Percentiles rank a stretch among this genome's conserved stretches.
These are phyloP conservation scores for Sporothrix schenckii DNA, from an alignment of 2,329 filamentous ascomycete species.

Conservation along the genomic window DNA sequence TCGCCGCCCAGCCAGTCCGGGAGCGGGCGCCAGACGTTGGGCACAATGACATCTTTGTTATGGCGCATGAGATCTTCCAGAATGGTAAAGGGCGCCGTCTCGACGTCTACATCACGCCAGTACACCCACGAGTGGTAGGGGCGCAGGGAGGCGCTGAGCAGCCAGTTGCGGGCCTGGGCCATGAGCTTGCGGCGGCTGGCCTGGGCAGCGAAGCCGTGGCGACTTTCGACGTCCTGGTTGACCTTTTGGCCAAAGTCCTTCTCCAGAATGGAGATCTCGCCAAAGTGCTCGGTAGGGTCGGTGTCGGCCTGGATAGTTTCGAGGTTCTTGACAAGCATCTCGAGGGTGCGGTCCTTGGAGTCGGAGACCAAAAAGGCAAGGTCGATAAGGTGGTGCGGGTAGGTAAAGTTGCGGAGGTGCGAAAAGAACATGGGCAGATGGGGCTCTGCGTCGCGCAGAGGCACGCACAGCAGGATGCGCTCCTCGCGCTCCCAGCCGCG, in stretches of 20 bases:
- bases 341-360: conserved; percentile 87
- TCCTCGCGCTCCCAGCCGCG: conserved; percentile 96
- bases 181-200: conserved; percentile 92
- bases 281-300: conserved; percentile 80
- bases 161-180: conserved; percentile 97
- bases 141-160: conserved; percentile 86
- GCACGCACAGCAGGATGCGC: conserved; percentile 91
- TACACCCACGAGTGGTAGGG: conserved; percentile 99
- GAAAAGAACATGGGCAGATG: conserved; percentile 98
- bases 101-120: conserved; percentile 97
- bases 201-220: conserved; percentile 96
- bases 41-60: conserved; percentile 98
- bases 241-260: conserved; percentile 99
- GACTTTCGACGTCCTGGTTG: conserved; percentile 94
- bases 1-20: conserved; percentile 98
- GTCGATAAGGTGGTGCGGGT: conserved; percentile 94
- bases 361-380: conserved; percentile 96
- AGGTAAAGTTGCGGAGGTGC: conserved; percentile 95
- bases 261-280: conserved; percentile 96
- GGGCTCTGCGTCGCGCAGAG: conserved; percentile 85
- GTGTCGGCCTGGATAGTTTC: conserved; percentile 77
- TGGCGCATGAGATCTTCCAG: conserved; percentile 97
- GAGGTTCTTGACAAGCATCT: conserved; percentile 73
- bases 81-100: conserved; percentile 95
- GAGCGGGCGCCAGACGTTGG: conserved; percentile 98